These are phyloP conservation scores for Phaeotremella skinneri DNA, from an alignment of 768 basidiomycete genomes.

Conservation along the genomic window DNA sequence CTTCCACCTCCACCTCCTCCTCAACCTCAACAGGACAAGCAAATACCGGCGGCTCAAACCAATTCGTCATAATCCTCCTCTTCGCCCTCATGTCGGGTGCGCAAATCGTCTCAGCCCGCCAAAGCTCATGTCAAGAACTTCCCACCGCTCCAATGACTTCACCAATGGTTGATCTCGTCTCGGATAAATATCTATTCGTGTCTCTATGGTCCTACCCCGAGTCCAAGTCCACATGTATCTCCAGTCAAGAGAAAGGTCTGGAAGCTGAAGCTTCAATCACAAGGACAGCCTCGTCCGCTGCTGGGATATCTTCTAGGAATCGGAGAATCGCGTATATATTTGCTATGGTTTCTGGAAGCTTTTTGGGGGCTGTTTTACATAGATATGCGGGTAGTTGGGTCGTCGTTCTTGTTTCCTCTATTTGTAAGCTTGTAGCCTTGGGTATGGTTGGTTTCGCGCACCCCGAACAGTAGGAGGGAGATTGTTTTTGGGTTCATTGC, in stretches of 20 bases:
- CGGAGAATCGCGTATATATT: conserved; percentile 33
- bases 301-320: conserved; percentile 23
- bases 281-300: background rate
- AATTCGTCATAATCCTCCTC: conserved; percentile 32
- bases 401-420: conserved; percentile 35
- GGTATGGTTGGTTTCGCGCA: conserved; percentile 18
- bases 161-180: conserved; percentile 36
- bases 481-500: too few species aligned
- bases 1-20: conserved; percentile 5
- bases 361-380: conserved; percentile 38
- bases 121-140: conserved; percentile 30
- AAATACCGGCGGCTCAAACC: conserved; percentile 20
- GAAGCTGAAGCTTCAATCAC: too few species aligned
- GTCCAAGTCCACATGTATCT: too few species aligned
- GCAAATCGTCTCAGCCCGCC: conserved; percentile 41
- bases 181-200: conserved; percentile 35
- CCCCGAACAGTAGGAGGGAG: conserved; percentile 10
- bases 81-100: conserved; percentile 43
- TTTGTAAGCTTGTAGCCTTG: conserved; percentile 27
- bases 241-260: too few species aligned
- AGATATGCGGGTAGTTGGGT: conserved; percentile 35
- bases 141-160: conserved; percentile 45
- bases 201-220: conserved; percentile 18
- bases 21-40: background rate
- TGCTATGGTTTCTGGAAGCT: conserved; percentile 36